A percentile compares a stretch with the other conserved stretches of the same genome.
Evolutionary conservation across 2,329 filamentous ascomycete genomes (phyloP).

Genomic region (Hypoxylon sp.): DNA sequence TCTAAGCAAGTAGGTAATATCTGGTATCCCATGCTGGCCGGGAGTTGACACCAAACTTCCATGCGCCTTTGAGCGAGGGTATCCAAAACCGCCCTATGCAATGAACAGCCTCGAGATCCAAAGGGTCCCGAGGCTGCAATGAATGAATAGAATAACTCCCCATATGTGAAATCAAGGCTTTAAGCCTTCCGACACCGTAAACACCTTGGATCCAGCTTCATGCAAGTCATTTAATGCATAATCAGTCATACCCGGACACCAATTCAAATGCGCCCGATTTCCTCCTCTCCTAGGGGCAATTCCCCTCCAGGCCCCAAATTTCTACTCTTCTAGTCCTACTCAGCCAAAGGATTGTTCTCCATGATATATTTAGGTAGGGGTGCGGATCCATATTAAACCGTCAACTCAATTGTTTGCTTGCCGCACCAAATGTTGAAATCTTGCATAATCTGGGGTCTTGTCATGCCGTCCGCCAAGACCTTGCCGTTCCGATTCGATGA

Average conservation of each 20-base stretch:
- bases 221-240: slow-evolving; percentile 33
- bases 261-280: slow-evolving; percentile 8
- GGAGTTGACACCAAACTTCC: slow-evolving; percentile 28
- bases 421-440: too few species aligned
- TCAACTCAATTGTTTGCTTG: background rate
- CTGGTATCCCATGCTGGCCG: slow-evolving; percentile 20
- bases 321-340: background rate
- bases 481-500: background rate
- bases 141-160: slow-evolving; percentile 5
- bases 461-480: background rate
- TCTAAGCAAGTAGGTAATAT: slow-evolving; percentile 18
- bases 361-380: background rate
- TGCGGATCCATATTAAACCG: background rate
- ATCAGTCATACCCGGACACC: slow-evolving; percentile 2
- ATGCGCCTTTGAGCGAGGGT: slow-evolving; percentile 39
- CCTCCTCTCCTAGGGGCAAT: slow-evolving; percentile 9
- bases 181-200: slow-evolving; percentile 31
- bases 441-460: background rate
- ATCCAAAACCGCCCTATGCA: slow-evolving; percentile 32
- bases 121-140: background rate
- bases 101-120: slow-evolving; percentile 1
- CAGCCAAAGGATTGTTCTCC: background rate
- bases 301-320: background rate
- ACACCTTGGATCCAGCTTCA: slow-evolving; percentile 20
- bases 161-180: slow-evolving; percentile 26